Evolutionary conservation across 805 yeast species (phyloP).

Genomic region (Vanderwaltozyma polyspora): DNA sequence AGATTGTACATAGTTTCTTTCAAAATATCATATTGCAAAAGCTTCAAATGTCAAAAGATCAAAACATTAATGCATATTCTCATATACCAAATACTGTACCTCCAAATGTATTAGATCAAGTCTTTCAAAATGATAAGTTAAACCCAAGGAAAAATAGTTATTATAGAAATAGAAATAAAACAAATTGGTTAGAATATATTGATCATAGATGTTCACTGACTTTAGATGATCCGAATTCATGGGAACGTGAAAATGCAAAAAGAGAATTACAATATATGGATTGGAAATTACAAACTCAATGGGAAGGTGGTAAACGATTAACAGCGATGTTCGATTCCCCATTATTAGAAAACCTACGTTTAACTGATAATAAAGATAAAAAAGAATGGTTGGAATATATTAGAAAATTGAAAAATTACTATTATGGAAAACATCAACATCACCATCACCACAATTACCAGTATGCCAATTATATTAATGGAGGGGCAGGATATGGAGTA

Average conservation of each 20-base stretch:
- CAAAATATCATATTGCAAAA: too few relatives aligned
- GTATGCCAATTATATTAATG: too few relatives aligned
- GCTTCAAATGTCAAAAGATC: too few relatives aligned
- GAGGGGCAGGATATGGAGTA: too few relatives aligned
- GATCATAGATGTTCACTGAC: too few relatives aligned
- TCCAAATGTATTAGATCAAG: conserved; percentile 50
- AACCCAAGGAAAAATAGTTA: background rate
- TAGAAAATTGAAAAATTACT: conserved; percentile 9
- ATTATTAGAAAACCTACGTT: background rate
- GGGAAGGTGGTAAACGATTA: conserved; percentile 66
- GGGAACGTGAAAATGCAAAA: too few relatives aligned
- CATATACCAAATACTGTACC: conserved; percentile 41
- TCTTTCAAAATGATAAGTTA: conserved; percentile 6
- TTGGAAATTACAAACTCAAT: too few relatives aligned
- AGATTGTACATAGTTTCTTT: too few relatives aligned
- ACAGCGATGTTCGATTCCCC: conserved; percentile 34
- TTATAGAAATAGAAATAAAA: background rate
- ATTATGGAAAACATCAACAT: background rate
- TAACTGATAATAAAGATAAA: conserved; percentile 14
- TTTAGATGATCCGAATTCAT: too few relatives aligned
- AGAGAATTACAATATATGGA: too few relatives aligned
- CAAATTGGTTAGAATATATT: background rate
- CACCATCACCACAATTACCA: too few relatives aligned
- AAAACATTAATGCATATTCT: conserved; percentile 25
- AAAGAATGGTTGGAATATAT: conserved; percentile 23